These are phyloP conservation scores for Chlamydomonas reinhardtii DNA, from an alignment of 163 green algal genomes.

Conservation along the genomic window DNA sequence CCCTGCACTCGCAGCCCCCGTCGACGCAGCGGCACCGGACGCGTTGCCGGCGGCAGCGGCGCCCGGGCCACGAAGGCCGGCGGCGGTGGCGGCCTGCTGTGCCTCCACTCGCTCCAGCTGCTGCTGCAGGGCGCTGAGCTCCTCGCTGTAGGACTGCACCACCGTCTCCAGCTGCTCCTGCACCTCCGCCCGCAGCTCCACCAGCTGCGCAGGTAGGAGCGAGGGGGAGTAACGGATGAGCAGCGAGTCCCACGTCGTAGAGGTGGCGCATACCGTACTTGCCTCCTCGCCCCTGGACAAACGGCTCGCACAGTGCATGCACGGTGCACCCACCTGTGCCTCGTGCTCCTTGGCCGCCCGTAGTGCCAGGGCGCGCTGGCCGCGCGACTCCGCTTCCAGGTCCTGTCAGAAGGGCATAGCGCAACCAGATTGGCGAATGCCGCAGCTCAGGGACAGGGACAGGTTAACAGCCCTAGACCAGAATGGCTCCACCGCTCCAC, in stretches of 20 bases:
- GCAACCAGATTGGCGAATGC: not conserved
- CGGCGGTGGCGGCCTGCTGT: not conserved
- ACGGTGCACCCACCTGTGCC: not conserved
- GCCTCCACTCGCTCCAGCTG: constrained; percentile 34
- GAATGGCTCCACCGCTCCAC: no score
- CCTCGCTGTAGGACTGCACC: constrained; percentile 48
- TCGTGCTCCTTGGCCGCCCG: not conserved
- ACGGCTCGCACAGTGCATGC: not conserved
- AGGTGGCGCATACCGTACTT: no score
- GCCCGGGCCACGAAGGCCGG: not conserved
- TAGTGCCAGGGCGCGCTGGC: not conserved
- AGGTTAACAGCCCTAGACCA: no score
- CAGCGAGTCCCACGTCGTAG: no score
- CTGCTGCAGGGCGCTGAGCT: constrained; percentile 38
- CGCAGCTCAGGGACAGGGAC: no score
- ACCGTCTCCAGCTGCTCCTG: constrained; percentile 40
- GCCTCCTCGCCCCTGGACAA: no score
- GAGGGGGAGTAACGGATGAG: no score
- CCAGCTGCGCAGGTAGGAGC: not conserved
- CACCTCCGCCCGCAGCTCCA: constrained; percentile 15
- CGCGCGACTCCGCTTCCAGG: constrained; percentile 10
- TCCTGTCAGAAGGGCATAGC: not conserved
- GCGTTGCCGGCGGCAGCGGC: not conserved
- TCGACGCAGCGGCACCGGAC: not conserved
- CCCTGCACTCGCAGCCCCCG: not conserved